Percentiles rank a stretch among this genome's conserved stretches.
Evolutionary conservation across 805 yeast genomes (phyloP).

Genomic region (Starmerella gropengiesseri): DNA sequence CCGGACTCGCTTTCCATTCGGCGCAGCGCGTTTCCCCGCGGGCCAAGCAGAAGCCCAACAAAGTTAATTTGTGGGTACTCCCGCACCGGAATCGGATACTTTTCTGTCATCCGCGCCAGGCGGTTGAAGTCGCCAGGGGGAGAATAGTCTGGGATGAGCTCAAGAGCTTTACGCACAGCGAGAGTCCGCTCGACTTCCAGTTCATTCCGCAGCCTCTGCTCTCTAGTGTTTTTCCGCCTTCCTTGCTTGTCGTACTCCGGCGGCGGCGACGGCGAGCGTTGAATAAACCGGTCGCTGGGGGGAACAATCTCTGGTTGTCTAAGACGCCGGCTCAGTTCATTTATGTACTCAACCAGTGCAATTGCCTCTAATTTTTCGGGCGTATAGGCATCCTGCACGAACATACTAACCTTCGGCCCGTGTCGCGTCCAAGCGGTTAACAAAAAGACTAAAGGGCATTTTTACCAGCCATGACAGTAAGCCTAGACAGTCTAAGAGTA

Average conservation of each 20-base stretch:
- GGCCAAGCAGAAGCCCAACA: conserved; percentile 83
- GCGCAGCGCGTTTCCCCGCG: conserved; percentile 84
- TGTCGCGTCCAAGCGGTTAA: too few species aligned
- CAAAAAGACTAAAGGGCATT: too few species aligned
- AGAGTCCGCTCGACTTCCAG: conserved; percentile 71
- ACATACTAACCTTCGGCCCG: conserved; percentile 12
- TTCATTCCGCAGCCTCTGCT: conserved; percentile 46
- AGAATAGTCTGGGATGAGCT: conserved; percentile 58
- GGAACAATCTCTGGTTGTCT: background rate
- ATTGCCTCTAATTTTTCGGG: conserved; percentile 74
- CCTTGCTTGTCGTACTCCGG: conserved; percentile 82
- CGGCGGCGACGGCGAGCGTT: conserved; percentile 77
- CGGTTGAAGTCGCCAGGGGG: conserved; percentile 72
- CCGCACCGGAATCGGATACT: conserved; percentile 70
- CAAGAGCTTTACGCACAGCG: conserved; percentile 64
- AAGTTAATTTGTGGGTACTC: conserved; percentile 89
- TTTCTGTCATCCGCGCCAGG: conserved; percentile 65
- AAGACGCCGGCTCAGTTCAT: conserved; percentile 61
- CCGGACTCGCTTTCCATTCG: conserved; percentile 75
- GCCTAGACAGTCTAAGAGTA: too few species aligned
- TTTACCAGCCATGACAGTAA: too few species aligned
- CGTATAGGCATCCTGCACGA: conserved; percentile 32
- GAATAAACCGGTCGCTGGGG: conserved; percentile 35
- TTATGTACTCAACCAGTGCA: conserved; percentile 53
- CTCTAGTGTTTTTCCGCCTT: conserved; percentile 75